Base-by-base conservation (phyloP, 225 moss, liverwort and hornwort species). In the Pseudisothecium myosuroides region DNA sequence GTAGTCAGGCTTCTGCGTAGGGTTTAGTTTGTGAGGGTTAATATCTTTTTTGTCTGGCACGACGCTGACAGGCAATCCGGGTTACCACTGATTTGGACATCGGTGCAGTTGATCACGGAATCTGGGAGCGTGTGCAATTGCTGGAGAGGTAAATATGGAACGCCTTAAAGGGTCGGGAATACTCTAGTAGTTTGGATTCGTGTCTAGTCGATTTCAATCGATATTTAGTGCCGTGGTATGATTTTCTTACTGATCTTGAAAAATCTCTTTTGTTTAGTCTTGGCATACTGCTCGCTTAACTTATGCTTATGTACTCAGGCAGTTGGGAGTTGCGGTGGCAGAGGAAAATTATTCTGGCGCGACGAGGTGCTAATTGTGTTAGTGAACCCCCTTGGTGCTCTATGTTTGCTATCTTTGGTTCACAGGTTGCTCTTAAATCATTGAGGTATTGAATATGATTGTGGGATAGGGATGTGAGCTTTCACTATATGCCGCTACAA, bases 301-400 rank as follows among this genome's bases (percentile, higher is more conserved):
- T 74, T 43, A 12, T 90, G 82, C 43, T 41, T 78, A 37, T 89
- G 75, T 84, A 69, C 88, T 69, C 94, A 94, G 94, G 93, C 93
- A 94, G 91, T 90, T 94, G 73, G 92, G 92, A 82, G 94, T 94
- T 81, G 94, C 92, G 71, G 92, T 94, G n/a, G 85, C 92, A 47
- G 94, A 94, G 82, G 94, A 94, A 88, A 93, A 94, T 65, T 93
- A 94, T 85, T 62, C 91, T 14, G 91, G 91, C 84, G 94, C 94
- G 83, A 91, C 87, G 90, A 94, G 94, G 93, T 94, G 89, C 67
- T 92, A 92, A 71, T 92, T 81, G 89, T 93, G 93, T 93, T 91
- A 86, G 92, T 93, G 84, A 54, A 80, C 83, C 84, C 89, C 76
- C 82, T 92, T 90, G 88, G 87, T 92, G 80, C 92, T 89, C 80